phyloP scores from a whole-genome alignment of 2,329 filamentous ascomycete species.

The Dactylonectria macrodidyma region DNA sequence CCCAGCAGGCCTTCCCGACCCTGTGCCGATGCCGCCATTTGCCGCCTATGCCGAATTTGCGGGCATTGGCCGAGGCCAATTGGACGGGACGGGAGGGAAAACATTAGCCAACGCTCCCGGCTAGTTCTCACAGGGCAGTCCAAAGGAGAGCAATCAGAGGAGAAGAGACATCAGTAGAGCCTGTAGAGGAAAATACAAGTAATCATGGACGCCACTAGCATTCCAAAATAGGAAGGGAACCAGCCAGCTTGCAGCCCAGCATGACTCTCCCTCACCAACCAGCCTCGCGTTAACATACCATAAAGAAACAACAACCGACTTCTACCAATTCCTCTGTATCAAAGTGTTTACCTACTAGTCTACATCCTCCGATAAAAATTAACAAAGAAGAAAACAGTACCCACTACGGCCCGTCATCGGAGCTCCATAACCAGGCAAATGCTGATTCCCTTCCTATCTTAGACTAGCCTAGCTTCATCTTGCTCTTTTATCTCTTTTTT shows the following conservation, averaged over 20 bases:
- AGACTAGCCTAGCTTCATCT: not conserved
- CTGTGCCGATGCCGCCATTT: constrained; percentile 43
- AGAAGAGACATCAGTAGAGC: not conserved
- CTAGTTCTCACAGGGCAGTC: constrained; percentile 1
- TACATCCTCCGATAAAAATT: not conserved
- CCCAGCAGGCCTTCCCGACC: constrained; percentile 26
- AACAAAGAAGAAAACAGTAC: not conserved
- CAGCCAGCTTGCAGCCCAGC: not conserved
- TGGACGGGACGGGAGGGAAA: constrained; percentile 8
- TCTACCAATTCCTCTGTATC: not conserved
- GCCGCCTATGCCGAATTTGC: constrained; percentile 39
- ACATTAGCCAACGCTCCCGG: constrained; percentile 25
- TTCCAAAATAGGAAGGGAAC: not conserved
- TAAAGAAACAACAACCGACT: not conserved
- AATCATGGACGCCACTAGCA: not conserved
- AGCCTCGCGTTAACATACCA: not conserved
- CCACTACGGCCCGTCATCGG: not conserved
- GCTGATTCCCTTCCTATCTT: not conserved
- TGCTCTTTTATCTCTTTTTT: not conserved
- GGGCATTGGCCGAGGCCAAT: constrained; percentile 21
- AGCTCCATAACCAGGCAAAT: not conserved
- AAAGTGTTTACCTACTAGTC: not conserved
- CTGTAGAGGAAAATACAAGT: not conserved
- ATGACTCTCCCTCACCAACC: not conserved
- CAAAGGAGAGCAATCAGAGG: not conserved